A percentile compares a stretch with the other conserved stretches of the same genome.
Evolutionary conservation across 2,329 filamentous ascomycete species (phyloP).

Genomic region (Epichloe festucae): DNA sequence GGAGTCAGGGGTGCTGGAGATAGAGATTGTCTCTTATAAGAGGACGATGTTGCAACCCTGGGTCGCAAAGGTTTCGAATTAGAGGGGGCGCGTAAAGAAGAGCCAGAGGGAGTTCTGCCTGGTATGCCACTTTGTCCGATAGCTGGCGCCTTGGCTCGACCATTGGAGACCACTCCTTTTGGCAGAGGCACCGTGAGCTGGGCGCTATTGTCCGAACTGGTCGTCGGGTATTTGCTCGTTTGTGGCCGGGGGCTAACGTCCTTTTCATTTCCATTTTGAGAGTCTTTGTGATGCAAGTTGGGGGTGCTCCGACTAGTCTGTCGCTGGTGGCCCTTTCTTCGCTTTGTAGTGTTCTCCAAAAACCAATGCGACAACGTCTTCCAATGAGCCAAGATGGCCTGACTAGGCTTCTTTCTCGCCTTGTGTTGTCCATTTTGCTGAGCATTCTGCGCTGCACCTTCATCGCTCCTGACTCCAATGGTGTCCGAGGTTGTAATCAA

Average conservation of each 20-base stretch:
- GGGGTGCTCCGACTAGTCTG: slow-evolving; percentile 46
- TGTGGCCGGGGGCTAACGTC: slow-evolving; percentile 43
- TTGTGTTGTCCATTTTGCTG: slow-evolving; percentile 28
- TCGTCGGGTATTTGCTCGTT: slow-evolving; percentile 41
- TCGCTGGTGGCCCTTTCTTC: slow-evolving; percentile 34
- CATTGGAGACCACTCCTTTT: slow-evolving; percentile 38
- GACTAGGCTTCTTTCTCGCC: slow-evolving; percentile 42
- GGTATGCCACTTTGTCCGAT: slow-evolving; percentile 9
- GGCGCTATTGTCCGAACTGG: slow-evolving; percentile 19
- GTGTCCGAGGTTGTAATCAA: slow-evolving; percentile 57
- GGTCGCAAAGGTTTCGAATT: slow-evolving; percentile 15
- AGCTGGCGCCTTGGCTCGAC: slow-evolving; percentile 23
- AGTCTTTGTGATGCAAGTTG: slow-evolving; percentile 40
- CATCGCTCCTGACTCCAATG: slow-evolving; percentile 20
- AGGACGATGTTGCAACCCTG: slow-evolving; percentile 20
- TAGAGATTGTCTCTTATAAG: slow-evolving; percentile 64
- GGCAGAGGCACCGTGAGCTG: slow-evolving; percentile 33
- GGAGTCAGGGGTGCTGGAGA: slow-evolving; percentile 84
- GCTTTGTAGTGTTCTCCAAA: slow-evolving; percentile 43
- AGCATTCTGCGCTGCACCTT: slow-evolving; percentile 7
- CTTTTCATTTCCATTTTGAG: slow-evolving; percentile 31
- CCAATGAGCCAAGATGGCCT: slow-evolving; percentile 47
- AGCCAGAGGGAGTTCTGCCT: slow-evolving; percentile 12
- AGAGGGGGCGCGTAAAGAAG: slow-evolving; percentile 14
- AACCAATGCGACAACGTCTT: slow-evolving; percentile 54